Base-by-base conservation (phyloP, 2,329 filamentous ascomycete genomes). In the Calonectria hawksworthii region DNA sequence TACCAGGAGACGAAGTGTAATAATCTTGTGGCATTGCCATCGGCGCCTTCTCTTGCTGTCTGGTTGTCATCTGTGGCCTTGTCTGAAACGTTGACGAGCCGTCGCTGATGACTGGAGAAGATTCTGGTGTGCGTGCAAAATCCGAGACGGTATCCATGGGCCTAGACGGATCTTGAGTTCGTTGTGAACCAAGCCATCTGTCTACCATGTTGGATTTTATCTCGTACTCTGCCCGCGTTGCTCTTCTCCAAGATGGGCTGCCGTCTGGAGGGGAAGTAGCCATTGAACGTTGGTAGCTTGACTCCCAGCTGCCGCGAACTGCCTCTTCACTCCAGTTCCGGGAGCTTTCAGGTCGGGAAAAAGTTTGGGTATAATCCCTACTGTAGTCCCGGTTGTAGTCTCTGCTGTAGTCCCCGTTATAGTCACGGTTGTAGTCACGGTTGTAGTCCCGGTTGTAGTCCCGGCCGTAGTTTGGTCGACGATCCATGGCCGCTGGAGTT, bases 311-410 rank as follows among this genome's bases (percentile, higher is more conserved):
- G 5, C 80, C 80, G 11, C 78, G 78, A 51, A 81, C 75, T 6
- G 79, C 79, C 47, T 82, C 80, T 10, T 80, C 80, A 32, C 80
- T 82, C 80, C 80, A 82, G n/a, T 81, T 78, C 6, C 79, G 72
- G 18, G 79, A 81, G 70, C 75, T 76, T n/a, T 79, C 79, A n/a
- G 76, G 70, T 59, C 77, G 34, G 26, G 56, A 41, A 63, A 63
- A 63, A 23, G 6, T 9, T 21, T 63, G 76, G 65, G 65, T 72
- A 30, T 70, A 70, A 50, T 70, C 70, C 18, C 38, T 34, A 10
- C 23, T 47, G 50, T 44, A 69, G 38, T 64, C 36, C 2, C 38
- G 16, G 26, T 23, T 28, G 34, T 32, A 47, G 36, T 68, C 56
- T 16, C 30, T 16, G 16, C 9, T 63, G 56, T 64, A 65, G 32